Percentiles rank a stretch among this genome's conserved stretches.
Conservation (phyloP, 2,329 filamentous ascomycete genomes). For the Allantophomopsis lycopodina region DNA sequence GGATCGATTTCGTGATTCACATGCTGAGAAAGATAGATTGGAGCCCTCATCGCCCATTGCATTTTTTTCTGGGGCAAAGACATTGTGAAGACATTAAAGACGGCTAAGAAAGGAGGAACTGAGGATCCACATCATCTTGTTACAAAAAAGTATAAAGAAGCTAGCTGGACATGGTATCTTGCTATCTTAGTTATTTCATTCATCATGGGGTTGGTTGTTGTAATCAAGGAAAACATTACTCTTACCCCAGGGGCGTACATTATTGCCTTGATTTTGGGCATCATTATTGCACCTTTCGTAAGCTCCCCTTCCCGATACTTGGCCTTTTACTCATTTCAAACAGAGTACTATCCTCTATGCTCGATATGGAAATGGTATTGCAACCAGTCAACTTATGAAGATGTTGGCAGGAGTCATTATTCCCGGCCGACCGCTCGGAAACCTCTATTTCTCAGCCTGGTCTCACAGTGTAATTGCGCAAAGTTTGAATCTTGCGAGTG, state of each 20-base stretch:
- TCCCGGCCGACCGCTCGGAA: slow-evolving; percentile 23
- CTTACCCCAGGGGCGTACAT: slow-evolving; percentile 29
- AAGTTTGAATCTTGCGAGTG: slow-evolving; percentile 32
- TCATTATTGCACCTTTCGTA: slow-evolving; percentile 33
- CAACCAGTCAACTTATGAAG: slow-evolving; percentile 42
- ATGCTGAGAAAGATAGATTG: slow-evolving; percentile 22
- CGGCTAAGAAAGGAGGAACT: slow-evolving; percentile 25
- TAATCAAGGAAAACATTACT: slow-evolving; percentile 22
- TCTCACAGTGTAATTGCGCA: slow-evolving; percentile 41
- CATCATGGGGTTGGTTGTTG: slow-evolving; percentile 22
- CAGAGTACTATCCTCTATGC: slow-evolving; percentile 33
- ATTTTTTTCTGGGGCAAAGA: slow-evolving; percentile 41
- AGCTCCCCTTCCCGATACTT: slow-evolving; percentile 5
- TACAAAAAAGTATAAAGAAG: slow-evolving; percentile 26
- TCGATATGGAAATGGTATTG: slow-evolving; percentile 40
- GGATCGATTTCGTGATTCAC: no score
- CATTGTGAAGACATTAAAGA: slow-evolving; percentile 30
- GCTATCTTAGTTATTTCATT: slow-evolving; percentile 20
- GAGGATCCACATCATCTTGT: slow-evolving; percentile 36
- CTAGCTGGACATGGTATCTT: slow-evolving; percentile 27
- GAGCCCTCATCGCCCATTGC: slow-evolving; percentile 36
- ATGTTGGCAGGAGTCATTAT: slow-evolving; percentile 33
- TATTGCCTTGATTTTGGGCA: slow-evolving; percentile 20
- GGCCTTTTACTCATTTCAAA: background rate
- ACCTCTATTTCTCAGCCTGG: slow-evolving; percentile 38